Base-by-base conservation (phyloP, 441 rosid genomes). In the Arabidopsis lyrata region DNA sequence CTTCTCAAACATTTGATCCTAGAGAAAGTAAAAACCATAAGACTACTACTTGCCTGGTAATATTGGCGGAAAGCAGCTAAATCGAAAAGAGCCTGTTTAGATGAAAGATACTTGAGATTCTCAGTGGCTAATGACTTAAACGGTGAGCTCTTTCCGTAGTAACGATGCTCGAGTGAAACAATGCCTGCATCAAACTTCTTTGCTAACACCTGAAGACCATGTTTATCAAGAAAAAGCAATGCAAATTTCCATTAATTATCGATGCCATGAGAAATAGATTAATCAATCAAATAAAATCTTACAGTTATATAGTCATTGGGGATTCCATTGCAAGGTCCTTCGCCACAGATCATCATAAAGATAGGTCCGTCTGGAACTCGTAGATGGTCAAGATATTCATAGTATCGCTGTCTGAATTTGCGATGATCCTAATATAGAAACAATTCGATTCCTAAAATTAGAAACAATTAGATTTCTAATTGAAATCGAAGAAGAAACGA, bases 181-280 rank as follows among this genome's bases (percentile, higher is more conserved):
- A 92, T 84, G 62, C 97, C 97, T 13, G 99, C 99, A 70, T 95
- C 97, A 77, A 95, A 95, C 82, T 95, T 95, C 83, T 92, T 92
- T 10, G 98, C 96, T 82, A 94, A 80, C 76, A 91, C 89, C 98
- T 94, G 70, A 62, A 38, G 6, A 48, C 48, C 70, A 62, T 54
- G 50, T 69, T 76, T 9, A 29, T 15, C 3, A 65, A 29, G 31
- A 0, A 29, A 29, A 29, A 20, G 0, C 60, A 52, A 20, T 18
- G 8, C 68, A 39, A 39, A 38, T 6, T 32, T 31, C 35, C 61
- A 57, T 27, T 4, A 15, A n/a, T 54, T 29, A 11, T 8, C 31
- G 31, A 62, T 12, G 20, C n/a, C 5, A 47, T 41, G 39, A 52
- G 63, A 67, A 24, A 24, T 29, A 50, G 34, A 50, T 36, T 3